Evolutionary conservation across 352 stramenopile genomes (phyloP).

Genomic region (Blastocystis sp.): DNA sequence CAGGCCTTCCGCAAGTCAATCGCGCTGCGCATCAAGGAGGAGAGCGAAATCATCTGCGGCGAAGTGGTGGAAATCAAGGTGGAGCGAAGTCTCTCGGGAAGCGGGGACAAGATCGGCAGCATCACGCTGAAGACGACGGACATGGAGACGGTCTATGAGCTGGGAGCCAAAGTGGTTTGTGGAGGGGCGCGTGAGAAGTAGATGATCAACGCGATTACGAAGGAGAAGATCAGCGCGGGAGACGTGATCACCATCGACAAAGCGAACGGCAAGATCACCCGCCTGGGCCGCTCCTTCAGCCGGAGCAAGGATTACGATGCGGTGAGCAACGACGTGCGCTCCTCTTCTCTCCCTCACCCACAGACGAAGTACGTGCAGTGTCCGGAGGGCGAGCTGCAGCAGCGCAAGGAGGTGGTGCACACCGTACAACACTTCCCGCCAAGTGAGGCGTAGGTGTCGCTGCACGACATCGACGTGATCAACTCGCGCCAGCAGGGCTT

Average conservation of each 20-base stretch:
- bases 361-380: too few relatives aligned
- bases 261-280: slow-evolving; percentile 93
- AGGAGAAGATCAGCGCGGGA: slow-evolving; percentile 94
- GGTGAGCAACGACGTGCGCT: slow-evolving; percentile 83
- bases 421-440: slow-evolving; percentile 77
- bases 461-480: slow-evolving; percentile 84
- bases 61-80: slow-evolving; percentile 99
- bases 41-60: slow-evolving; percentile 98
- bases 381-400: slow-evolving; percentile 83
- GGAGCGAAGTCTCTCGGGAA: slow-evolving; percentile 77
- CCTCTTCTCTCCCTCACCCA: slow-evolving; percentile 70
- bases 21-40: slow-evolving; percentile 96
- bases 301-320: slow-evolving; percentile 95
- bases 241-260: slow-evolving; percentile 99
- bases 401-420: slow-evolving; percentile 94
- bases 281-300: slow-evolving; percentile 93
- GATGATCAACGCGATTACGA: slow-evolving; percentile 98
- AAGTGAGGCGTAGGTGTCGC: slow-evolving; percentile 74
- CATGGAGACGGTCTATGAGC: slow-evolving; percentile 99
- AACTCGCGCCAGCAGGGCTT: slow-evolving; percentile 98
- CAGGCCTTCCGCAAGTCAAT: slow-evolving; percentile 93
- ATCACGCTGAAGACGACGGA: slow-evolving; percentile 97
- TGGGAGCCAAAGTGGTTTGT: slow-evolving; percentile 83
- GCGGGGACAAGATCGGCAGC: slow-evolving; percentile 80
- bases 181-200: neutral